Evolutionary conservation across 768 basidiomycete species (phyloP).

Genomic region (Wakefieldia striispora): DNA sequence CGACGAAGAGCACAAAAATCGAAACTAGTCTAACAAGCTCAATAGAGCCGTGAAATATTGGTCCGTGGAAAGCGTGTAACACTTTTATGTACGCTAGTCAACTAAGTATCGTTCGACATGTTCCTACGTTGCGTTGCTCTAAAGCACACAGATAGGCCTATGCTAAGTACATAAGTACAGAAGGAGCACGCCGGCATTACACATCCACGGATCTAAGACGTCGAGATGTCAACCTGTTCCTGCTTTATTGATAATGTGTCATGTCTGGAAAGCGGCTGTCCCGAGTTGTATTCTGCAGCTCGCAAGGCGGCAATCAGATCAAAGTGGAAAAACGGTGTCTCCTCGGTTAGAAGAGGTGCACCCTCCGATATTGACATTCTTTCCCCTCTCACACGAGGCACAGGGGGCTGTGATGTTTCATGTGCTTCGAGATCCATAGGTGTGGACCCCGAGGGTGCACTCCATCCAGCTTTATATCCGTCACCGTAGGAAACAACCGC

Average conservation of each 20-base stretch:
- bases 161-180: too few relatives aligned
- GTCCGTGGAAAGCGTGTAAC: too few relatives aligned
- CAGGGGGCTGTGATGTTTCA: conserved; percentile 19
- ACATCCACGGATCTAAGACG: neutral
- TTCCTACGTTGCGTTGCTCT: too few relatives aligned
- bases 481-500: conserved; percentile 67
- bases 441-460: neutral
- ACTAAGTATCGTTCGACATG: too few relatives aligned
- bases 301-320: conserved; percentile 72
- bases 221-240: neutral
- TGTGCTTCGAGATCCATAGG: conserved; percentile 34
- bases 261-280: neutral
- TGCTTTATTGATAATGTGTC: conserved; percentile 13
- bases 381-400: neutral
- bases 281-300: conserved; percentile 54
- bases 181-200: too few relatives aligned
- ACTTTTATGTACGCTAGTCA: too few relatives aligned
- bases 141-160: too few relatives aligned
- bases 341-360: conserved; percentile 42
- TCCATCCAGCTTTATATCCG: conserved; percentile 35
- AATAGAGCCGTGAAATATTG: too few relatives aligned
- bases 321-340: conserved; percentile 90
- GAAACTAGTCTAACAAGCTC: too few relatives aligned
- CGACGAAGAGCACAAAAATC: too few relatives aligned
- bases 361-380: neutral